Conservation (phyloP, 1,284 basidiomycete genomes). For the Malassezia obtusa region DNA sequence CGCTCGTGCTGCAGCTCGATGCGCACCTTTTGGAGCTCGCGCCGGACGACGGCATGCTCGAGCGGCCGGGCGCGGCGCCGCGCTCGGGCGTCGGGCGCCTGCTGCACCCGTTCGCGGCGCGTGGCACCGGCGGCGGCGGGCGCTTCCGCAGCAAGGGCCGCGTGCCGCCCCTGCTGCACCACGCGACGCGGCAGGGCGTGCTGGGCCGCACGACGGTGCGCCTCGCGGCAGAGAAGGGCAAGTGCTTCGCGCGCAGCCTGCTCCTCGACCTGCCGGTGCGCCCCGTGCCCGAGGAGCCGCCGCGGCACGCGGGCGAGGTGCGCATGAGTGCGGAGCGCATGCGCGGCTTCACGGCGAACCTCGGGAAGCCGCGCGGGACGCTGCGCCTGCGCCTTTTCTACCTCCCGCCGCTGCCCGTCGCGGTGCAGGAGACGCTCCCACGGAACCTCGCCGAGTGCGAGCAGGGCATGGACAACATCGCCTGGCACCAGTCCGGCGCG, state of each 20-base stretch:
- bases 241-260: slow-evolving; percentile 30
- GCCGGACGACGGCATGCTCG: slow-evolving; percentile 19
- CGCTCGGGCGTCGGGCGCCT: slow-evolving; percentile 28
- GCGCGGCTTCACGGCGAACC: slow-evolving; percentile 26
- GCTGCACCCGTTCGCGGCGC: slow-evolving; percentile 25
- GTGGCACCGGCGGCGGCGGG: neutral
- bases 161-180: slow-evolving; percentile 29
- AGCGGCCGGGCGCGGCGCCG: slow-evolving; percentile 21
- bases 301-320: slow-evolving; percentile 23
- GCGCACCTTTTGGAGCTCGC: slow-evolving; percentile 27
- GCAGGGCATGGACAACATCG: slow-evolving; percentile 73
- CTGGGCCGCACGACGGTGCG: slow-evolving; percentile 34
- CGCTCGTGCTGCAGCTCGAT: slow-evolving; percentile 38
- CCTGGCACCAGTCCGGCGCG: slow-evolving; percentile 84
- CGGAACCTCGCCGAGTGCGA: slow-evolving; percentile 84
- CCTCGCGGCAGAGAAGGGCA: slow-evolving; percentile 30
- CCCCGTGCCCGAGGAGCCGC: slow-evolving; percentile 18
- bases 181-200: slow-evolving; percentile 36
- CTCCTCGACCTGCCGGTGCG: slow-evolving; percentile 39
- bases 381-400: slow-evolving; percentile 57
- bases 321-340: slow-evolving; percentile 20
- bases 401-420: slow-evolving; percentile 71
- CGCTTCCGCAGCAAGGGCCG: neutral
- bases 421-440: slow-evolving; percentile 68
- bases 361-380: slow-evolving; percentile 32